Conservation (phyloP, 176 grass and related monocot species). For the Carex myosuroides region DNA sequence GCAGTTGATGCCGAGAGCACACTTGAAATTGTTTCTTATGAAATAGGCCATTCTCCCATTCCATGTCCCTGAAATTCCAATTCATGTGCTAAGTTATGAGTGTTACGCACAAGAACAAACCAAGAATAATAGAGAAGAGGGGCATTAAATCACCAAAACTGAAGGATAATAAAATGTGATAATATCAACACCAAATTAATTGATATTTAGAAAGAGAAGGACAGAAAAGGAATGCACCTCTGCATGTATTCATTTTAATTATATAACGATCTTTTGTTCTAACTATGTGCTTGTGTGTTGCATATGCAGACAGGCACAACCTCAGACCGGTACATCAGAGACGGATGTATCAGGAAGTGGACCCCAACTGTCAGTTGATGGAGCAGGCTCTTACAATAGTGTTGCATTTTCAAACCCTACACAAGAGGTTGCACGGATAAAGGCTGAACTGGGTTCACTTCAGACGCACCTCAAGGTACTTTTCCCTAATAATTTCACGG, state of each 20-base stretch:
- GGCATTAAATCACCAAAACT: background rate
- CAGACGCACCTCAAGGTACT: conserved; percentile 10
- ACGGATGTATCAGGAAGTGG: background rate
- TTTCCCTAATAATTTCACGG: background rate
- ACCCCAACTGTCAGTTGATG: background rate
- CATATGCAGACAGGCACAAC: background rate
- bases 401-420: background rate
- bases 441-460: conserved; percentile 7
- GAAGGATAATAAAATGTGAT: background rate
- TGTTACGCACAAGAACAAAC: background rate
- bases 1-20: background rate
- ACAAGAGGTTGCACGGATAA: background rate
- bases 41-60: background rate
- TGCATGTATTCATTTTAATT: background rate
- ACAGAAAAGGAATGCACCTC: background rate
- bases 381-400: conserved; percentile 3
- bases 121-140: background rate
- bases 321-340: background rate
- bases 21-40: background rate
- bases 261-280: background rate
- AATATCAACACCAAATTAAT: background rate
- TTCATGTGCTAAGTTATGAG: background rate
- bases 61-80: background rate
- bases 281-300: background rate
- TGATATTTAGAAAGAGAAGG: background rate